Evolutionary conservation across 148 eudicot species (phyloP).

Genomic region (Selenicereus undatus): DNA sequence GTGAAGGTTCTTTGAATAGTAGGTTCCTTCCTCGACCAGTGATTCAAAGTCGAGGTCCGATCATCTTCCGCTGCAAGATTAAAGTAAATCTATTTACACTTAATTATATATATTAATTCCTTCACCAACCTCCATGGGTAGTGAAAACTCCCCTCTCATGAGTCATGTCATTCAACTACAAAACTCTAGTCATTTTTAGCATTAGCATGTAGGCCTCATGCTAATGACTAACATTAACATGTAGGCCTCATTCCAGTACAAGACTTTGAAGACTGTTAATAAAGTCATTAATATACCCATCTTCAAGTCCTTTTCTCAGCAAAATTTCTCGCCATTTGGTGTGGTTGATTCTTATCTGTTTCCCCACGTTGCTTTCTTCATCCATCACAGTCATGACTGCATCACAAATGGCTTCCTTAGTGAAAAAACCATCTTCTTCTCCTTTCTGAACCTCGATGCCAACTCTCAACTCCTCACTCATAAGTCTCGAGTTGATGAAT

Average conservation of each 20-base stretch:
- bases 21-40: too few species aligned
- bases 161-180: too few species aligned
- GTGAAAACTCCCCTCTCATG: too few species aligned
- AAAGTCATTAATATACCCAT: slow-evolving; percentile 30
- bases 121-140: too few species aligned
- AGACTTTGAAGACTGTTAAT: slow-evolving; percentile 17
- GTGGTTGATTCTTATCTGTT: slow-evolving; percentile 24
- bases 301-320: slow-evolving; percentile 20
- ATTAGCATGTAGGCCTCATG: too few species aligned
- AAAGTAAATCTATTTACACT: too few species aligned
- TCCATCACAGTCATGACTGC: slow-evolving; percentile 30
- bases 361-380: slow-evolving; percentile 22
- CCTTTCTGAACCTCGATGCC: slow-evolving; percentile 38
- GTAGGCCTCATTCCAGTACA: not conserved
- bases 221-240: too few species aligned
- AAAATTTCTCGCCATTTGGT: slow-evolving; percentile 36
- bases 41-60: too few species aligned
- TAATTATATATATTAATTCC: too few species aligned
- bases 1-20: too few species aligned
- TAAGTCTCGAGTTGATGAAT: slow-evolving; percentile 26
- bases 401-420: slow-evolving; percentile 21
- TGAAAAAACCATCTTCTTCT: slow-evolving; percentile 31
- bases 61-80: too few species aligned
- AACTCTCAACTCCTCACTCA: slow-evolving; percentile 27
- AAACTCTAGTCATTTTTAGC: too few species aligned